Evolutionary conservation across 192 early-diverging fungal species (phyloP).

Genomic region (Rhizoclosmatium globosum): DNA sequence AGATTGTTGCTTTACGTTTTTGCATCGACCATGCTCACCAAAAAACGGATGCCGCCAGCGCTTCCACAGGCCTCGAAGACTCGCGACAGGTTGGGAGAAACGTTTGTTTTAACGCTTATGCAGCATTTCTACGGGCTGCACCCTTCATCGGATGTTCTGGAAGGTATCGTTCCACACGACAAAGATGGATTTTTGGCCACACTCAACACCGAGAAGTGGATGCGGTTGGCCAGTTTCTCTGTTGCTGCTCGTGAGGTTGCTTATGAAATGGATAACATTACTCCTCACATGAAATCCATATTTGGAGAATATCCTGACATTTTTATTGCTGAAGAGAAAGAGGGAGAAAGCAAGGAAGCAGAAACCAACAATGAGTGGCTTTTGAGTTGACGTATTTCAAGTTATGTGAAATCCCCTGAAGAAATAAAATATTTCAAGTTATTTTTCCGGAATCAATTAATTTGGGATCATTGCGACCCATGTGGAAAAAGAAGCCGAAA

Average conservation of each 20-base stretch:
- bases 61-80: slow-evolving; percentile 31
- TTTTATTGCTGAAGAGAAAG: background rate
- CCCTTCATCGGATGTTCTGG: background rate
- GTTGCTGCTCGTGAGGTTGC: slow-evolving; percentile 13
- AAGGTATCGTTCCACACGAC: slow-evolving; percentile 2
- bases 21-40: slow-evolving; percentile 25
- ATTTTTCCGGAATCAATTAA: too few relatives aligned
- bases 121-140: background rate
- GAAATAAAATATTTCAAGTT: too few relatives aligned
- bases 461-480: too few relatives aligned
- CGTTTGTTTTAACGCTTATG: slow-evolving; percentile 19
- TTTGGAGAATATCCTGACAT: slow-evolving; percentile 34
- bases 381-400: too few relatives aligned
- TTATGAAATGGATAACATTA: slow-evolving; percentile 20
- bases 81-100: slow-evolving; percentile 18
- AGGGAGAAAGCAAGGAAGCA: background rate
- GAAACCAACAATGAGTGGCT: too few relatives aligned
- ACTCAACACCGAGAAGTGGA: slow-evolving; percentile 20
- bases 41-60: slow-evolving; percentile 20
- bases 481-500: too few relatives aligned
- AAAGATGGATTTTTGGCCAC: background rate
- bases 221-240: slow-evolving; percentile 19
- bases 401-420: too few relatives aligned
- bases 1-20: slow-evolving; percentile 28
- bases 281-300: slow-evolving; percentile 7